Evolutionary conservation across 2,329 filamentous ascomycete genomes (phyloP).

Genomic region (Arachnomyces sp.): DNA sequence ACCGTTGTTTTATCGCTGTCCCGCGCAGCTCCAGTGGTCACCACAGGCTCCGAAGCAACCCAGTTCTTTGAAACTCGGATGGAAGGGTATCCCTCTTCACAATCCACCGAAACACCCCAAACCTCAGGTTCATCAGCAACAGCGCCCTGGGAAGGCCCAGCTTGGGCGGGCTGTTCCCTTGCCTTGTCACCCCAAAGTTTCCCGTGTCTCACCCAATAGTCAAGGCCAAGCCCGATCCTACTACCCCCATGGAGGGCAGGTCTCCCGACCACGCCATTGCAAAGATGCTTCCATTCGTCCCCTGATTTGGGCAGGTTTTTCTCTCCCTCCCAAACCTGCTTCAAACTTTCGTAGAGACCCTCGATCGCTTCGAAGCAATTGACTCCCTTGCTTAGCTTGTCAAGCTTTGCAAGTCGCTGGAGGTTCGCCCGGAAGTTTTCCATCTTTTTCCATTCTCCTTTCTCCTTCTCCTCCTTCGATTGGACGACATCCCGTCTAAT

Average conservation of each 20-base stretch:
- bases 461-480: slow-evolving; percentile 22
- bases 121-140: slow-evolving; percentile 16
- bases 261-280: slow-evolving; percentile 32
- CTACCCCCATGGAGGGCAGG: slow-evolving; percentile 33
- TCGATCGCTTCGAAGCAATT: slow-evolving; percentile 41
- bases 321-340: slow-evolving; percentile 37
- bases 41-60: slow-evolving; percentile 26
- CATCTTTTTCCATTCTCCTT: slow-evolving; percentile 29
- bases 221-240: slow-evolving; percentile 32
- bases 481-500: slow-evolving; percentile 33
- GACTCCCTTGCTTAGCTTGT: slow-evolving; percentile 36
- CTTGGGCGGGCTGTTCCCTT: slow-evolving; percentile 18
- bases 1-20: slow-evolving; percentile 21
- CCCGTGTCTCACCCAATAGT: slow-evolving; percentile 36
- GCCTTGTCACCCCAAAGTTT: slow-evolving; percentile 25
- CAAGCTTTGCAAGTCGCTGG: slow-evolving; percentile 36
- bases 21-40: slow-evolving; percentile 21
- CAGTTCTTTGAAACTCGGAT: slow-evolving; percentile 37
- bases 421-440: slow-evolving; percentile 35
- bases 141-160: slow-evolving; percentile 15
- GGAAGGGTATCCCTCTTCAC: slow-evolving; percentile 37
- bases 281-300: slow-evolving; percentile 32
- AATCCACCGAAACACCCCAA: slow-evolving; percentile 35
- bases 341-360: slow-evolving; percentile 34
- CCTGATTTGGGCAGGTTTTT: slow-evolving; percentile 22